Percentiles rank a stretch among this genome's conserved stretches.
Evolutionary conservation across 306 rosid genomes (phyloP).

Genomic region (Malus domestica): ASM211411v1 NC_041793.1:31538501-31539000

Average conservation of each 20-base stretch:
- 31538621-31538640: conserved; percentile 62
- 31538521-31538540: conserved; percentile 45
- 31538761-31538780: background rate
- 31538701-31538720: background rate
- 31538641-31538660: background rate
- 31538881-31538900: background rate
- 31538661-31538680: no score
- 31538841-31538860: background rate
- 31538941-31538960: conserved; percentile 6
- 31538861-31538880: background rate
- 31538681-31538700: background rate
- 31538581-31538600: conserved; percentile 73
- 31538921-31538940: background rate
- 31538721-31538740: background rate
- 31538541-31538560: conserved; percentile 91
- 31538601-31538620: conserved; percentile 97
- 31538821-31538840: background rate
- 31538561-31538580: conserved; percentile 80
- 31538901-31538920: background rate
- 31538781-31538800: background rate
- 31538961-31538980: conserved; percentile 90
- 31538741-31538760: background rate
- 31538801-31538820: background rate
- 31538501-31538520: background rate
- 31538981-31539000: conserved; percentile 73